A percentile compares a stretch with the other conserved stretches of the same genome.
Conservation (phyloP, 768 basidiomycete species). For the Cystofilobasidium bisporidii region DNA sequence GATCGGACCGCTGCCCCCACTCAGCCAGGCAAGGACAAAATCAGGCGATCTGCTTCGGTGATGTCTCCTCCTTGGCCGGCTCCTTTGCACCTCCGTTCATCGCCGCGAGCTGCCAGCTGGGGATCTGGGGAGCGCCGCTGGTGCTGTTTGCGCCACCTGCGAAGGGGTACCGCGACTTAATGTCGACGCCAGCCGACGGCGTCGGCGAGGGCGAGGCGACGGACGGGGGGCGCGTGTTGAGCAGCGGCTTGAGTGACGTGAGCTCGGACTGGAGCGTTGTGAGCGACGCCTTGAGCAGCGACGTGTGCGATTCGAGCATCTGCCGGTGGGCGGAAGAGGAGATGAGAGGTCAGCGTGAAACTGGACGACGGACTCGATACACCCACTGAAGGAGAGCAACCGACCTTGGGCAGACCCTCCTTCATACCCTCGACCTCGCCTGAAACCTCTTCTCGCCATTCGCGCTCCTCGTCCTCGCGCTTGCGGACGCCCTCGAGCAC, state of each 20-base stretch:
- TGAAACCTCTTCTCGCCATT: constrained; percentile 83
- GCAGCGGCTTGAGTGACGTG: constrained; percentile 20
- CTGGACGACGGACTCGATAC: no score
- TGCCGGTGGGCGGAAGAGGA: neutral
- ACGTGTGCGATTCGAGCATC: constrained; percentile 25
- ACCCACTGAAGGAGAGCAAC: neutral
- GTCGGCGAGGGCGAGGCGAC: constrained; percentile 8
- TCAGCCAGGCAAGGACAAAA: no score
- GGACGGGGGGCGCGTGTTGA: constrained; percentile 1
- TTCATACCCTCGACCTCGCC: constrained; percentile 82
- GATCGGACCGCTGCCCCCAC: no score
- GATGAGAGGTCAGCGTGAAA: neutral
- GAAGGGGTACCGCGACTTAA: neutral
- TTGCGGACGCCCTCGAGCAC: constrained; percentile 67
- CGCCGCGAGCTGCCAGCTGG: constrained; percentile 12
- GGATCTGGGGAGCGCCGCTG: constrained; percentile 11
- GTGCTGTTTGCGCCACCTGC: neutral
- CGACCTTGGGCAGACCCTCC: constrained; percentile 85
- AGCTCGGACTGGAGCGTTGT: constrained; percentile 25
- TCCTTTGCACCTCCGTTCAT: neutral
- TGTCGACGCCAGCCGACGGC: neutral
- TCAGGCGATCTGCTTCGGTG: no score
- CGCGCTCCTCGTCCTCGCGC: constrained; percentile 64
- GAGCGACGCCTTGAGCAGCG: constrained; percentile 21
- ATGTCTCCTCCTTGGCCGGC: no score